Base-by-base conservation (phyloP, 148 eudicot genomes). In the Nepenthes gracilis region DNA sequence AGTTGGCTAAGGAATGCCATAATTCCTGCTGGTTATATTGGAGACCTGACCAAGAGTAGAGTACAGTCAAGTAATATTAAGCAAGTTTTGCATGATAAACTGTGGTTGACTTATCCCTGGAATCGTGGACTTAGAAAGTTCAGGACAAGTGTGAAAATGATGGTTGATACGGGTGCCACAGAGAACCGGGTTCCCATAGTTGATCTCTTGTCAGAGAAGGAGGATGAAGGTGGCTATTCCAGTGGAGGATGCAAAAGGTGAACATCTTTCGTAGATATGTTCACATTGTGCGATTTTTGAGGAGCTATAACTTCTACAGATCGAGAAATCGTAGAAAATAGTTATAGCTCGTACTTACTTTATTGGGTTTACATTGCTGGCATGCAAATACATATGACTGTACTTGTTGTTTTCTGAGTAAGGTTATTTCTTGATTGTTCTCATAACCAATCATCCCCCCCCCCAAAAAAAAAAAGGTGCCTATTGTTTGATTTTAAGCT, bases 161-260 rank as follows among this genome's bases (percentile, higher is more conserved):
- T 86, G 95, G 82, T 78, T 78, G 90, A 81, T 73, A 76, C 72
- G 7, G 64, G 83, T 51, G 68, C 77, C 51, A 63, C 69, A 48
- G 82, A 77, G 37, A 72, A 64, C 45, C 65, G 60, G 57, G 76
- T 77, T 36, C 70, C 72, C 8, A 6, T 66, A 56, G 61, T 74
- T 55, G 78, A 69, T 77, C 36, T 67, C 36, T 72, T 66, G 55
- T 74, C 75, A 1, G 77, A 74, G 74, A 82, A 82, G 75, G 85
- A 80, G 63, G 91, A 77, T 58, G 75, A 69, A 69, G 78, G 82
- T 60, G 85, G 79, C 58, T 90, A 73, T 76, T 78, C 80, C 34
- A 86, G 79, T 58, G 97, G 97, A 59, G 86, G 88, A 63, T 81
- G 83, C 83, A 90, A 77, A 81, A 90, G 97, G 97, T 90, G 83